Evolutionary conservation across 257 asterid species (phyloP).

Genomic region (Pogostemon cablin): DNA sequence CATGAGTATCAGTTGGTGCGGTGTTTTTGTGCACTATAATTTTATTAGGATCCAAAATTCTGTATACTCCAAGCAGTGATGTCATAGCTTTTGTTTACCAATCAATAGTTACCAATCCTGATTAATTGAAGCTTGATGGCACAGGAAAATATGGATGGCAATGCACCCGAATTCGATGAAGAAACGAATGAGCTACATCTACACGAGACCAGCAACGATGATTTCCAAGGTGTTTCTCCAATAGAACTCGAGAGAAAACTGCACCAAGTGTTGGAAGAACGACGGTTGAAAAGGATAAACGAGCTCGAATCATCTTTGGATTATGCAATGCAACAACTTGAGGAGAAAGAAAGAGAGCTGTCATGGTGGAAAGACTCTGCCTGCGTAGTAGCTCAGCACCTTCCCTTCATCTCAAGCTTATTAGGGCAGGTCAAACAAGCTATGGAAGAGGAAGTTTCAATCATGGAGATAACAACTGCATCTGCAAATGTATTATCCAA

Average conservation of each 20-base stretch:
- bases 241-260: conserved; percentile 62
- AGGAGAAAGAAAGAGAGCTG: conserved; percentile 54
- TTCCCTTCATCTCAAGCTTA: conserved; percentile 39
- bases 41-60: no score
- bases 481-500: background rate
- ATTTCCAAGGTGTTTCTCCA: conserved; percentile 53
- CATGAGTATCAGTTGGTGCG: background rate
- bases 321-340: conserved; percentile 50
- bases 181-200: conserved; percentile 38
- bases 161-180: conserved; percentile 43
- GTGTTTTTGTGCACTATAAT: no score
- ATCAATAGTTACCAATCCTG: background rate
- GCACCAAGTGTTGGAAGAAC: conserved; percentile 53
- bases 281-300: conserved; percentile 61
- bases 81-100: no score
- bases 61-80: no score
- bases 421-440: conserved; percentile 24
- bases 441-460: conserved; percentile 30
- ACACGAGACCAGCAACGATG: conserved; percentile 21
- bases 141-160: conserved; percentile 54
- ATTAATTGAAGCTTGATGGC: conserved; percentile 17
- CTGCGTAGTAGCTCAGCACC: conserved; percentile 42
- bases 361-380: conserved; percentile 74
- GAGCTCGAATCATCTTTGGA: conserved; percentile 68
- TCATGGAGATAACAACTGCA: conserved; percentile 7